These are phyloP conservation scores for Leccinum fuscescens DNA, from an alignment of 1,284 basidiomycete species.

Conservation along the genomic window DNA sequence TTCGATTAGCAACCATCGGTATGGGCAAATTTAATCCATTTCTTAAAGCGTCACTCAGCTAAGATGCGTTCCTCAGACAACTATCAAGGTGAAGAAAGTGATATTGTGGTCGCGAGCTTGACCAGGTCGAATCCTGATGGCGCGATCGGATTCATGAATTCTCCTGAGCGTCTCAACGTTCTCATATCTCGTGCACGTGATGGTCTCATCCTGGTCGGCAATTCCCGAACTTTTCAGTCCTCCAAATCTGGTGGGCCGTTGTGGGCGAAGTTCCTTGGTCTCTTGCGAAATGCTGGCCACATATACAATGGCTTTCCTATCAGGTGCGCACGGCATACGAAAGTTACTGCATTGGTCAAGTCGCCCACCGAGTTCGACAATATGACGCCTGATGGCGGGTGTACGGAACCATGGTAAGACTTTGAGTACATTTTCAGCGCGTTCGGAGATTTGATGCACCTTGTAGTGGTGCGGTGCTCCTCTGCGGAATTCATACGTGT, in stretches of 20 bases:
- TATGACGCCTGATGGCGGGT: constrained; percentile 59
- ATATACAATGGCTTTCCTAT: constrained; percentile 59
- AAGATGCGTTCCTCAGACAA: constrained; percentile 41
- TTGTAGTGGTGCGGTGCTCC: constrained; percentile 42
- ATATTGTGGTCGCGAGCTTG: constrained; percentile 60
- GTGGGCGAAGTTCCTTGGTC: constrained; percentile 48
- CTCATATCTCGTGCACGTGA: constrained; percentile 64
- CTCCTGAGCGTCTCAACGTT: constrained; percentile 64
- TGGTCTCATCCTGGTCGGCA: constrained; percentile 63
- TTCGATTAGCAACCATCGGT: constrained; percentile 65
- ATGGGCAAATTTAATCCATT: neutral
- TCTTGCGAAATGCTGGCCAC: constrained; percentile 42
- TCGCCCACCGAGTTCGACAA: constrained; percentile 47
- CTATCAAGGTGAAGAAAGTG: constrained; percentile 68
- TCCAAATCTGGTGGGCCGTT: constrained; percentile 49
- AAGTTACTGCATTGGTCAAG: constrained; percentile 38
- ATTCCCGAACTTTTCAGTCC: constrained; percentile 51
- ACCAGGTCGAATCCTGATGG: constrained; percentile 52
- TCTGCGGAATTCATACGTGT: constrained; percentile 49
- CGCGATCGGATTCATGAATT: constrained; percentile 66
- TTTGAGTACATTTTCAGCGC: neutral
- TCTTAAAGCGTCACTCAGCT: neutral
- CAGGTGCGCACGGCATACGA: constrained; percentile 52
- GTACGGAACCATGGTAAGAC: constrained; percentile 52
- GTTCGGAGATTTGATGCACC: neutral